phyloP scores from a whole-genome alignment of 345 rosid genomes.

The Sonneratia caseolaris region DNA sequence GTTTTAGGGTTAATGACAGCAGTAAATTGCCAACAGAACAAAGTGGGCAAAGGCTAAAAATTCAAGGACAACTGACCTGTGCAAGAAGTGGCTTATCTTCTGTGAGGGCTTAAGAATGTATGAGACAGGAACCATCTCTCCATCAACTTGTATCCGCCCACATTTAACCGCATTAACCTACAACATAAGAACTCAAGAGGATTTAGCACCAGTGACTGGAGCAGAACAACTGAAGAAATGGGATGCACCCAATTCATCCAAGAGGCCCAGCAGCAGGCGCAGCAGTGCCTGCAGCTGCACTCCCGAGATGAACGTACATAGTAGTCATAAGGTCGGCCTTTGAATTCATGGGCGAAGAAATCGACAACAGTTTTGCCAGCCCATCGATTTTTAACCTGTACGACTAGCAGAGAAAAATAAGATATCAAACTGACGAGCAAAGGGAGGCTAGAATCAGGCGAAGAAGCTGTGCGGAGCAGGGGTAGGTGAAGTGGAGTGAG shows the following conservation, averaged over 20 bases:
- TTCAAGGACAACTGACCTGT: conserved; percentile 38
- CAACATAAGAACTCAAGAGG: conserved; percentile 1
- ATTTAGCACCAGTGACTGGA: not conserved
- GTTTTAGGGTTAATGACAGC: not conserved
- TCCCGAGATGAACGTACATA: conserved; percentile 33
- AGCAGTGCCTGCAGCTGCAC: not conserved
- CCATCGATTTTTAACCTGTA: conserved; percentile 84
- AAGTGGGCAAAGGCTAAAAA: not conserved
- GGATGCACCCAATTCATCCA: no score
- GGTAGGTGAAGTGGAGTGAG: not conserved
- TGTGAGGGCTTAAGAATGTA: conserved; percentile 62
- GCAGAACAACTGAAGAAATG: not conserved
- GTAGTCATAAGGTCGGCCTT: conserved; percentile 75
- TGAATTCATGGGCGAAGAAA: conserved; percentile 78
- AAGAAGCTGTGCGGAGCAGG: not conserved
- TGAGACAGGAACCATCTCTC: conserved; percentile 58
- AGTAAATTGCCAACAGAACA: not conserved
- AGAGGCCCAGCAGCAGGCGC: not conserved
- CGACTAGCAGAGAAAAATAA: not conserved
- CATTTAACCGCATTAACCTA: conserved; percentile 75
- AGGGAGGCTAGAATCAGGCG: not conserved
- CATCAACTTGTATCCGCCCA: conserved; percentile 86
- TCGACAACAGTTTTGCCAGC: conserved; percentile 82
- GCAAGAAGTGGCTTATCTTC: conserved; percentile 83
- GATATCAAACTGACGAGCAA: not conserved